Conservation (phyloP, 1,139 yeast genomes). For the Nematodospora anomalae region DNA sequence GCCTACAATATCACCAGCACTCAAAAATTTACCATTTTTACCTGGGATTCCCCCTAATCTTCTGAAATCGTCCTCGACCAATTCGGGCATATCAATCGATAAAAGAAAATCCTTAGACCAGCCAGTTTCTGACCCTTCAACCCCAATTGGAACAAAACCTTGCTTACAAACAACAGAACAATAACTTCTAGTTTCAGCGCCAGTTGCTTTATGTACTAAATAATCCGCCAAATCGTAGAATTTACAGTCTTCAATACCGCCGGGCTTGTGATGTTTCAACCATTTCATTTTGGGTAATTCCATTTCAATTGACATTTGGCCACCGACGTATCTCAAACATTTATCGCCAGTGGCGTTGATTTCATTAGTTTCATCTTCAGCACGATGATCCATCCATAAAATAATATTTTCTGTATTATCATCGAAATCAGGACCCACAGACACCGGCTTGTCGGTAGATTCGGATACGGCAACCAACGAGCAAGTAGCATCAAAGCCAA, state of each 20-base stretch:
- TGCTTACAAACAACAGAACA: conserved; percentile 95
- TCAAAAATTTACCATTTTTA: conserved; percentile 66
- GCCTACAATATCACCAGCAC: conserved; percentile 91
- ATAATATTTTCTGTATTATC: conserved; percentile 78
- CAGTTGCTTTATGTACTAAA: conserved; percentile 88
- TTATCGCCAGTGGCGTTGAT: conserved; percentile 81
- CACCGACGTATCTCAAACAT: conserved; percentile 89
- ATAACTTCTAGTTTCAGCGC: conserved; percentile 78
- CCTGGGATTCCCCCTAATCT: conserved; percentile 84
- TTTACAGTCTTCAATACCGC: conserved; percentile 64
- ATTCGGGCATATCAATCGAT: conserved; percentile 69
- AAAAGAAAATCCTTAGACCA: conserved; percentile 83
- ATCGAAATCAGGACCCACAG: conserved; percentile 88
- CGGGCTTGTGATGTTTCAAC: conserved; percentile 85
- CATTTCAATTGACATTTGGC: conserved; percentile 97
- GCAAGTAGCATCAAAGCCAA: conserved; percentile 97
- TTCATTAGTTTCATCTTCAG: conserved; percentile 76
- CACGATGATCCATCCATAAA: conserved; percentile 98
- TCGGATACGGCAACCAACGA: conserved; percentile 82
- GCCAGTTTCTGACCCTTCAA: conserved; percentile 80
- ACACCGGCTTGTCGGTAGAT: conserved; percentile 65
- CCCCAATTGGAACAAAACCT: conserved; percentile 90
- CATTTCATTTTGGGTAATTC: conserved; percentile 96
- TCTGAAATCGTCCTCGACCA: conserved; percentile 71
- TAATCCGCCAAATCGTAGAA: conserved; percentile 92